Evolutionary conservation across 2,329 filamentous ascomycete genomes (phyloP).

Genomic region (Metarhizium rileyi): DNA sequence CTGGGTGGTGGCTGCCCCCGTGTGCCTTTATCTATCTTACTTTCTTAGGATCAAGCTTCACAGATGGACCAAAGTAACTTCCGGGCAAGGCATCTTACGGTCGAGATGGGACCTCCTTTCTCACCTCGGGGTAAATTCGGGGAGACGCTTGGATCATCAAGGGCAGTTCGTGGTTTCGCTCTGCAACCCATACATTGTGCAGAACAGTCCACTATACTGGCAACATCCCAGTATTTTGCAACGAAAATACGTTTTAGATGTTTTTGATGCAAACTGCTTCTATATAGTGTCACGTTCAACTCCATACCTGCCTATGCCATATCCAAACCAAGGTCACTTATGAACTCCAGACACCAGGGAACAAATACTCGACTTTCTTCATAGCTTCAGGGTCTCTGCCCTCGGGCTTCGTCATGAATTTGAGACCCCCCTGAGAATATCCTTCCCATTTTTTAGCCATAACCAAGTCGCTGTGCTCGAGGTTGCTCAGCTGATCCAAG

Average conservation of each 20-base stretch:
- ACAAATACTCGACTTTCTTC: slow-evolving; percentile 76
- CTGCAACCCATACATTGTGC: too few relatives aligned
- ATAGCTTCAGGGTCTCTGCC: slow-evolving; percentile 65
- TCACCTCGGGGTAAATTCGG: too few relatives aligned
- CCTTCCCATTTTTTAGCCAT: slow-evolving; percentile 74
- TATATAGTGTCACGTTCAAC: background rate
- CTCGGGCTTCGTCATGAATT: slow-evolving; percentile 70
- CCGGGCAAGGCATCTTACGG: too few relatives aligned
- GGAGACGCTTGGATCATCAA: too few relatives aligned
- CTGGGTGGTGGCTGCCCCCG: background rate
- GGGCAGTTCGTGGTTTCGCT: too few relatives aligned
- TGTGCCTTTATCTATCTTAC: background rate
- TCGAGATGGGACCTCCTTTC: too few relatives aligned
- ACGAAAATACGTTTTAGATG: too few relatives aligned
- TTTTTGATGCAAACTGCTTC: background rate
- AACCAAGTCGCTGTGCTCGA: slow-evolving; percentile 67
- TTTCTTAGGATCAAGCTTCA: background rate
- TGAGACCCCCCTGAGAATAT: slow-evolving; percentile 64
- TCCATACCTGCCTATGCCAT: background rate
- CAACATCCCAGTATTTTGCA: too few relatives aligned
- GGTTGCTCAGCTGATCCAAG: slow-evolving; percentile 71
- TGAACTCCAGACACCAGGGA: slow-evolving; percentile 64
- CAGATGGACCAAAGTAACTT: background rate
- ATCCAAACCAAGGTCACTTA: slow-evolving; percentile 7
- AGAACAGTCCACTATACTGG: too few relatives aligned